A percentile compares a stretch with the other conserved stretches of the same genome.
Conservation (phyloP, 2,329 filamentous ascomycete genomes). For the Juglanconis oblonga region DNA sequence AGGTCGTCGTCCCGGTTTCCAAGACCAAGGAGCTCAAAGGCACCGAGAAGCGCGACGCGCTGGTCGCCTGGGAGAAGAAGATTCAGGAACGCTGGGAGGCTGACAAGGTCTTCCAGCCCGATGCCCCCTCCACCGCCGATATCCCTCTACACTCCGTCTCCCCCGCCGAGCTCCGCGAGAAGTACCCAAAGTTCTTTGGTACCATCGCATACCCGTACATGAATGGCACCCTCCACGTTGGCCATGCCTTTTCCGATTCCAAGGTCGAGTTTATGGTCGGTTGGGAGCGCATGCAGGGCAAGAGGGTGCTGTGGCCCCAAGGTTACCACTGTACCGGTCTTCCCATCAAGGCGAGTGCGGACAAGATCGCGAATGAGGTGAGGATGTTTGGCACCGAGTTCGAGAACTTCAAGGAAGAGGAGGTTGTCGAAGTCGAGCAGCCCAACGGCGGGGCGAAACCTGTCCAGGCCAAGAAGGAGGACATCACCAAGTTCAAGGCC, state of each 20-base stretch:
- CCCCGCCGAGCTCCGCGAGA: conserved; percentile 70
- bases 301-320: conserved; percentile 81
- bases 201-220: conserved; percentile 43
- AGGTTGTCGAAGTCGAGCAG: conserved; percentile 46
- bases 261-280: conserved; percentile 93
- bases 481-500: conserved; percentile 85
- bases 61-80: conserved; percentile 83
- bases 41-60: conserved; percentile 83
- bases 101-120: conserved; percentile 73
- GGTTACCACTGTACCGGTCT: conserved; percentile 97
- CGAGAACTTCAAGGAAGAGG: conserved; percentile 67
- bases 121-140: conserved; percentile 75
- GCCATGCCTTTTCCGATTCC: conserved; percentile 85
- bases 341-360: conserved; percentile 95
- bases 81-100: conserved; percentile 86
- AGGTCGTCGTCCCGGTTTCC: conserved; percentile 51
- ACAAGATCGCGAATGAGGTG: conserved; percentile 90
- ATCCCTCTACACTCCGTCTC: conserved; percentile 71
- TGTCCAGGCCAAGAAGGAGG: conserved; percentile 59
- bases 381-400: conserved; percentile 86
- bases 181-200: conserved; percentile 90
- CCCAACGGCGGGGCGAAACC: conserved; percentile 61
- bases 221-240: conserved; percentile 84
- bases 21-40: conserved; percentile 62
- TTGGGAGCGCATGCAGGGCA: conserved; percentile 86